These are phyloP conservation scores for Aspergillus ellipticus DNA, from an alignment of 495 filamentous ascomycete genomes.

Conservation along the genomic window DNA sequence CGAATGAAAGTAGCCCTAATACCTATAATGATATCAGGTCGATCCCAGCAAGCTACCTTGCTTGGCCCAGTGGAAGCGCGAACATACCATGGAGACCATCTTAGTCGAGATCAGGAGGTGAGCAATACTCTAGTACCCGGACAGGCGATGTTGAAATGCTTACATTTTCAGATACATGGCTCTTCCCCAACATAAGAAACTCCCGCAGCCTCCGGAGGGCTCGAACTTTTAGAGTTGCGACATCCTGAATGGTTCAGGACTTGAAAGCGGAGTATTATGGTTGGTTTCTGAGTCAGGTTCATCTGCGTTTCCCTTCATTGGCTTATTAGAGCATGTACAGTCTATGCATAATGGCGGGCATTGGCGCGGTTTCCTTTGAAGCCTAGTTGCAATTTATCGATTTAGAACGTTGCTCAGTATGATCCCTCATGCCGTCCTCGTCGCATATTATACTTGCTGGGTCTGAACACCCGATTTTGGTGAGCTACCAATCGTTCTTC, in stretches of 20 bases:
- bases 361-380: slow-evolving; percentile 28
- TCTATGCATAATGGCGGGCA: slow-evolving; percentile 38
- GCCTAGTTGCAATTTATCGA: slow-evolving; percentile 21
- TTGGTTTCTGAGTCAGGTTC: slow-evolving; percentile 26
- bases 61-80: slow-evolving; percentile 81
- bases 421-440: slow-evolving; percentile 7
- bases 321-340: slow-evolving; percentile 39
- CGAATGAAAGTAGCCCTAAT: neutral
- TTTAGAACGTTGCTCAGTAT: slow-evolving; percentile 6
- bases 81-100: slow-evolving; percentile 91
- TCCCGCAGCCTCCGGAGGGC: slow-evolving; percentile 89
- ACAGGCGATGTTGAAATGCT: slow-evolving; percentile 12
- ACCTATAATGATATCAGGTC: slow-evolving; percentile 50
- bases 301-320: slow-evolving; percentile 24
- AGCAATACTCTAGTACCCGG: slow-evolving; percentile 5
- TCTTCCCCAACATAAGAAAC: slow-evolving; percentile 87
- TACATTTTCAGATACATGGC: slow-evolving; percentile 75
- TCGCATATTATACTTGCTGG: neutral
- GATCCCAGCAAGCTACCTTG: slow-evolving; percentile 79
- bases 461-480: neutral
- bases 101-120: slow-evolving; percentile 83
- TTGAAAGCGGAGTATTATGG: slow-evolving; percentile 31
- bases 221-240: slow-evolving; percentile 56
- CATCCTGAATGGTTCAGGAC: slow-evolving; percentile 18
- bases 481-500: neutral